Evolutionary conservation across 2,329 filamentous ascomycete species (phyloP).

Genomic region (Penicillium sclerotiorum): DNA sequence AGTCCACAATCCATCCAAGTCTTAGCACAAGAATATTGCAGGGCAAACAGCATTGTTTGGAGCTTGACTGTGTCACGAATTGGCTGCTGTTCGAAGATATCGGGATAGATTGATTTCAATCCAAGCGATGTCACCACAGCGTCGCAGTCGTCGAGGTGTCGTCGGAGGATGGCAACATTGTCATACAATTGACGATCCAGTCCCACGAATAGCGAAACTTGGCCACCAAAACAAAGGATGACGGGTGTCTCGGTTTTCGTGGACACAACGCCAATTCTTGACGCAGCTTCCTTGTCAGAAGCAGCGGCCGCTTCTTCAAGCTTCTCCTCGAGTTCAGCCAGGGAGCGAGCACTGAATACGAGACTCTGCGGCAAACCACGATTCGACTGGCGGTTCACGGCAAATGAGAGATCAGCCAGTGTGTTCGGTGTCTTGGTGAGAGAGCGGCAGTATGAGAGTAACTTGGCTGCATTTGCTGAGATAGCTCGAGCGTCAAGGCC

Average conservation of each 20-base stretch:
- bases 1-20: constrained; percentile 42
- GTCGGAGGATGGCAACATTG: constrained; percentile 28
- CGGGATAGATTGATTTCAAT: constrained; percentile 36
- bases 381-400: constrained; percentile 24
- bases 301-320: not conserved
- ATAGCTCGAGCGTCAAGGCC: constrained; percentile 26
- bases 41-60: constrained; percentile 39
- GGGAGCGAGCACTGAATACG: constrained; percentile 30
- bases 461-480: not conserved
- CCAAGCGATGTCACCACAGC: constrained; percentile 28
- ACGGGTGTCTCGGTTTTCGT: not conserved
- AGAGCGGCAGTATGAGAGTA: constrained; percentile 12
- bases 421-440: constrained; percentile 6
- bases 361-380: constrained; percentile 12
- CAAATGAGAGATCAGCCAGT: constrained; percentile 35
- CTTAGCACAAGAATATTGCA: constrained; percentile 39
- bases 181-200: constrained; percentile 34
- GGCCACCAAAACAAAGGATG: constrained; percentile 3
- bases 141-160: constrained; percentile 41
- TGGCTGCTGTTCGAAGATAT: constrained; percentile 28
- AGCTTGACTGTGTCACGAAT: constrained; percentile 27
- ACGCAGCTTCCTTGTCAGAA: not conserved
- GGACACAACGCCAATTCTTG: not conserved
- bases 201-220: constrained; percentile 17
- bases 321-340: constrained; percentile 23